phyloP scores from a whole-genome alignment of 768 basidiomycete species.

The Tulasnella sp. region DNA sequence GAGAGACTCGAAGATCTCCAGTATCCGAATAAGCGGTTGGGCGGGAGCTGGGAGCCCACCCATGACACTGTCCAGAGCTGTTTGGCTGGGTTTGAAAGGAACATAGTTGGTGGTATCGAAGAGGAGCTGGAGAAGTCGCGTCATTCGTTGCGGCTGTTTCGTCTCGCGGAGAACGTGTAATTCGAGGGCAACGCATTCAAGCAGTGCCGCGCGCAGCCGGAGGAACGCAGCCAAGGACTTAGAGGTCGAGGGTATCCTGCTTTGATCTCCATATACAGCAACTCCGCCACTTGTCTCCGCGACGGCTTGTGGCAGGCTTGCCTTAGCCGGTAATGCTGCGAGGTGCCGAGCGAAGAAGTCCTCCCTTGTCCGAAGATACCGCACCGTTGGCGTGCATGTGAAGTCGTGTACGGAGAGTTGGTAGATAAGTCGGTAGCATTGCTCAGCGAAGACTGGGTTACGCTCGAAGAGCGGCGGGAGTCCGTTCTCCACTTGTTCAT shows the following conservation, averaged over 20 bases:
- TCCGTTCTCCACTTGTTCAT: constrained; percentile 36
- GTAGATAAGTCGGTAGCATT: constrained; percentile 78
- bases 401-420: constrained; percentile 86
- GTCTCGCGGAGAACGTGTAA: constrained; percentile 82
- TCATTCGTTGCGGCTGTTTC: constrained; percentile 71
- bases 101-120: constrained; percentile 53
- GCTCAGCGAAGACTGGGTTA: constrained; percentile 80
- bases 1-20: constrained; percentile 85
- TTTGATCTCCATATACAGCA: constrained; percentile 71
- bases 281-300: constrained; percentile 55
- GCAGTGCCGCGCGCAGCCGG: constrained; percentile 77
- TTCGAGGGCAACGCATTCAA: constrained; percentile 86
- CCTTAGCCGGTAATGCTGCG: constrained; percentile 67
- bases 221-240: constrained; percentile 74
- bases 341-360: constrained; percentile 89
- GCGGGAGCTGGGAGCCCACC: constrained; percentile 50
- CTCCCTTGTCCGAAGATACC: constrained; percentile 84
- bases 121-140: constrained; percentile 76
- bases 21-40: constrained; percentile 81
- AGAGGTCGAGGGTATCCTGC: constrained; percentile 68
- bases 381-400: constrained; percentile 78
- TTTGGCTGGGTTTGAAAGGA: background rate
- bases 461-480: constrained; percentile 40
- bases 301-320: constrained; percentile 51
- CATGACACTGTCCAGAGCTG: constrained; percentile 1